Evolutionary conservation across 2,329 filamentous ascomycete genomes (phyloP), one percentile per base, ranked within the genome.

Genomic region (Zymoseptoria pseudotritici): DNA sequence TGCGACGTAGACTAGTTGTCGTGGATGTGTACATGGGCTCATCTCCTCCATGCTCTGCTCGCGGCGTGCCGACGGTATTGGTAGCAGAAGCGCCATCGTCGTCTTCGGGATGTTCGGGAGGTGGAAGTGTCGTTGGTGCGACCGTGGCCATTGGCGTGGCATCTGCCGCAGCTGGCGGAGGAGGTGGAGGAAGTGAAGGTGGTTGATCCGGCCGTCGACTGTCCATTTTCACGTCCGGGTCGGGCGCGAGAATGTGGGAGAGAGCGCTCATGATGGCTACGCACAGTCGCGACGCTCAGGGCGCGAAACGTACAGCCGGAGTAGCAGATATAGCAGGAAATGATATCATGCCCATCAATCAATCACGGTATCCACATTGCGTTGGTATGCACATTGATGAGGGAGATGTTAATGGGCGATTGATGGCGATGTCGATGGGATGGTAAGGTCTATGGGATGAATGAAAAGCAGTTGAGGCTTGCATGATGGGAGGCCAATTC

Each of bases 1-100:
- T 85, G 65, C 83, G 83, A 63, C 84, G 76, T 50, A 81, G 84
- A 55, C 77, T 79, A 2, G 77, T 77, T 3, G 78, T 77, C 13
- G 76, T 80, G 6, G 78, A 77, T n/a, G 77, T 79, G 68, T 80
- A 79, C 66, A 74, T 69, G 26, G 75, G 58, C 20, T 24, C 50
- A 8, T 69, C 67, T 53, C 63, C 63, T 56, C 58, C 57, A 20
- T 51, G 42, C 24, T 57, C 59, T 22, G 60, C 60, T 50, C 55
- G 58, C 49, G 60, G 57, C 21, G 54, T 53, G 24, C 26, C 29
- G 50, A 42, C 26, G 24, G 20, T 29, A n/a, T 19, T 29, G n/a
- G 19, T 21, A 24, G 22, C 20, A 21, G 61, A 57, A 56, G 55
- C 58, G 29, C 51, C 55, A 42, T 56, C 36, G 29, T 67, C 65